A percentile compares a stretch with the other conserved stretches of the same genome.
Evolutionary conservation across 2,329 filamentous ascomycete species (phyloP).

Genomic region (Rhytidhysteron rufulum): DNA sequence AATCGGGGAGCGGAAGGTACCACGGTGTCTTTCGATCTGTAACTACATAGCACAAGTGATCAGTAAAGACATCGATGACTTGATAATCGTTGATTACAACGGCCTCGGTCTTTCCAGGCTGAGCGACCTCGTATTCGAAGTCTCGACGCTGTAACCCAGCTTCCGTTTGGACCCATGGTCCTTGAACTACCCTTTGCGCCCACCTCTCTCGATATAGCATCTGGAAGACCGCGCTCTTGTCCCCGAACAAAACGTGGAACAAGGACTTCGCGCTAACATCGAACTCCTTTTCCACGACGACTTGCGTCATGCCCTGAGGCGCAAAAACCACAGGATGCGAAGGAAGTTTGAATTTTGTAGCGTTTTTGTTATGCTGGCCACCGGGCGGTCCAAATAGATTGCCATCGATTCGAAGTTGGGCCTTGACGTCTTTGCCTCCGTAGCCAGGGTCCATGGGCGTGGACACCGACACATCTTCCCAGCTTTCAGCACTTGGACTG

Average conservation of each 20-base stretch:
- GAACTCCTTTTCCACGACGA: slow-evolving; percentile 76
- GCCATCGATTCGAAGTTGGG: slow-evolving; percentile 60
- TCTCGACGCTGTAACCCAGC: slow-evolving; percentile 69
- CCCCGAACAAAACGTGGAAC: slow-evolving; percentile 94
- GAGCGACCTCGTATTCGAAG: slow-evolving; percentile 74
- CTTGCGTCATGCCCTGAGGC: slow-evolving; percentile 73
- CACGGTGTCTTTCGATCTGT: slow-evolving; percentile 65
- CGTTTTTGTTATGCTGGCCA: slow-evolving; percentile 41
- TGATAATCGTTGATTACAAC: slow-evolving; percentile 72
- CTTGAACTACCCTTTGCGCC: slow-evolving; percentile 63
- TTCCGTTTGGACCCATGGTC: slow-evolving; percentile 74
- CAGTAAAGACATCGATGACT: slow-evolving; percentile 65
- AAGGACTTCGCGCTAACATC: slow-evolving; percentile 90
- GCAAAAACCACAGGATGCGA: slow-evolving; percentile 77
- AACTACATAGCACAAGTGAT: slow-evolving; percentile 62
- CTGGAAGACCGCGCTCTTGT: slow-evolving; percentile 92
- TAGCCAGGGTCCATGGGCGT: slow-evolving; percentile 55
- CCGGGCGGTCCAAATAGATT: slow-evolving; percentile 49
- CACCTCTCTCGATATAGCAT: slow-evolving; percentile 72
- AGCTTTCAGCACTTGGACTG: slow-evolving; percentile 81
- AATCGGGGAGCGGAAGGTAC: slow-evolving; percentile 78
- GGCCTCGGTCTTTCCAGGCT: slow-evolving; percentile 27
- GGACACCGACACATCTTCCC: slow-evolving; percentile 72
- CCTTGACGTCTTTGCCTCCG: slow-evolving; percentile 50
- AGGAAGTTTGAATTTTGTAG: slow-evolving; percentile 76